phyloP scores from a whole-genome alignment of 2,329 filamentous ascomycete species.

The Alternaria arbusti region DNA sequence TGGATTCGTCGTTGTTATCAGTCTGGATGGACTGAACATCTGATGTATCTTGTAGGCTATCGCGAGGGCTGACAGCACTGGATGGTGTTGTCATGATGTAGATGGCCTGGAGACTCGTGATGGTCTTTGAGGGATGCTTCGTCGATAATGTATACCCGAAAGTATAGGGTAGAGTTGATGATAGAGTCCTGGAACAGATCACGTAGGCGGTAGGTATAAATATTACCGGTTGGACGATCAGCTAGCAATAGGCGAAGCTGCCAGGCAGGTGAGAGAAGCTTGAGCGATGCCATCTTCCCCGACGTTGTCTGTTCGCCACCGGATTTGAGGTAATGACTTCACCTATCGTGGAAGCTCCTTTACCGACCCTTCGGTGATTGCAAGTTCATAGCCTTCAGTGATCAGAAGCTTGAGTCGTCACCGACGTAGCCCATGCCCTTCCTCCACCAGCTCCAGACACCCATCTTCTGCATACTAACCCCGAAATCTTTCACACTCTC shows the following conservation, averaged over 20 bases:
- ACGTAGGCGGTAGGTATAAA: not conserved
- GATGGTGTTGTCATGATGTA: not conserved
- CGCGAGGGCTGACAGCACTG: not conserved
- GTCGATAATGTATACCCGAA: not conserved
- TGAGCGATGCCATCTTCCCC: not conserved
- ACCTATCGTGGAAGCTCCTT: not conserved
- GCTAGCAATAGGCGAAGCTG: not conserved
- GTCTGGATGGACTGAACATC: not conserved
- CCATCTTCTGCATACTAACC: constrained; percentile 64
- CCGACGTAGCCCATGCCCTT: constrained; percentile 66
- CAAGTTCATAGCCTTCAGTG: too few relatives aligned
- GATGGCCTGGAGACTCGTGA: not conserved
- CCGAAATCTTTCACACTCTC: constrained; percentile 70
- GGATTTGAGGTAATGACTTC: not conserved
- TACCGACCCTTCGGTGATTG: not conserved
- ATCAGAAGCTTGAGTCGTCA: constrained; percentile 18
- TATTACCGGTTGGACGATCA: not conserved
- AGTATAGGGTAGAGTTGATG: not conserved
- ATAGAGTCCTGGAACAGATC: not conserved
- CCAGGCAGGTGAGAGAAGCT: not conserved
- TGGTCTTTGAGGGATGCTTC: not conserved
- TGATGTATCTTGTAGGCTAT: not conserved
- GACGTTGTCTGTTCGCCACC: not conserved
- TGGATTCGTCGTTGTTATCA: not conserved
- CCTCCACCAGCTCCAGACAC: constrained; percentile 70